A percentile compares a stretch with the other conserved stretches of the same genome.
These are phyloP conservation scores for Arthrinium phaeospermum DNA, from an alignment of 2,329 filamentous ascomycete genomes.

Conservation along the genomic window DNA sequence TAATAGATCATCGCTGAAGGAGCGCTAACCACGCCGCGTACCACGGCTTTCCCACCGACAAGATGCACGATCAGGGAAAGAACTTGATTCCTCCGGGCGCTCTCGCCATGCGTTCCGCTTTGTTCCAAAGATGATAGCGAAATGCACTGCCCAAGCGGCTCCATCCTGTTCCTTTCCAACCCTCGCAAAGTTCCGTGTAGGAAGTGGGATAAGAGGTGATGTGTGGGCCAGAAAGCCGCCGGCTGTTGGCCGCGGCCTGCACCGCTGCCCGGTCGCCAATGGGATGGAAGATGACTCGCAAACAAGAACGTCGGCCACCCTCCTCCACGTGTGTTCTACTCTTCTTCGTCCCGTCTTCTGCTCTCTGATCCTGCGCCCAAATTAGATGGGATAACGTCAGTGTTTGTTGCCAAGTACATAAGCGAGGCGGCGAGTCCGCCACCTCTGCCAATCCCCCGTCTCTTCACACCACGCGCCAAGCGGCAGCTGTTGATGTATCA, in stretches of 20 bases:
- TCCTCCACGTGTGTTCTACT: neutral
- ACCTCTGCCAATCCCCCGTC: neutral
- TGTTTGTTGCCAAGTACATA: neutral
- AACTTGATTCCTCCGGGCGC: conserved; percentile 6
- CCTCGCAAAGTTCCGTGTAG: conserved; percentile 7
- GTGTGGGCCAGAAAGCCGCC: conserved; percentile 3
- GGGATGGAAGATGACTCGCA: conserved; percentile 11
- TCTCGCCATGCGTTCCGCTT: neutral
- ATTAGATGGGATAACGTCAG: neutral
- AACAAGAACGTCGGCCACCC: neutral
- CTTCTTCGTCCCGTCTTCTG: neutral
- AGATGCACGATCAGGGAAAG: neutral
- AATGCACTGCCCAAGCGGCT: neutral
- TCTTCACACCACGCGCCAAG: neutral
- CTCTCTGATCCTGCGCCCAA: neutral
- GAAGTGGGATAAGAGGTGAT: conserved; percentile 1
- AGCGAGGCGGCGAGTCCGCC: neutral
- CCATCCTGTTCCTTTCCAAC: neutral
- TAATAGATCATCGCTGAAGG: conserved; percentile 8
- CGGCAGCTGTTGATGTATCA: neutral
- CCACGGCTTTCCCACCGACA: neutral
- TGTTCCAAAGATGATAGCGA: neutral
- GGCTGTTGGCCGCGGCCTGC: conserved; percentile 1
- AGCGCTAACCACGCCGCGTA: neutral
- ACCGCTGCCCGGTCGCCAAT: neutral